phyloP scores from a whole-genome alignment of 352 stramenopile species.

The Globisporangium polare region DNA sequence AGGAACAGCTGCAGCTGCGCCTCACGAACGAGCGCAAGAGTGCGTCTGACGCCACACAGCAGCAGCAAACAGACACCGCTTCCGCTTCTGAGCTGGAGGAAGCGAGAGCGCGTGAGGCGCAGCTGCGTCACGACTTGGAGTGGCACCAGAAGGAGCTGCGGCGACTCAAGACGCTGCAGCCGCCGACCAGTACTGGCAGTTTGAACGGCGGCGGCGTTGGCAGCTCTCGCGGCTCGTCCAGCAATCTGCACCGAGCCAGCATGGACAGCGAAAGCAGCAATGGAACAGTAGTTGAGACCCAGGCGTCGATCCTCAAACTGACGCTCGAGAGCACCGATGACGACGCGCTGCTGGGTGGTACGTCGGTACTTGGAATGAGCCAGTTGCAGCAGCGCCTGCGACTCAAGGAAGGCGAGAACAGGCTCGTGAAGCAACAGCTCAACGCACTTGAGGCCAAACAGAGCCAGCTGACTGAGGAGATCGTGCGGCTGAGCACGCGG shows the following conservation, averaged over 20 bases:
- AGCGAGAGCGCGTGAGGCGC: slow-evolving; percentile 32
- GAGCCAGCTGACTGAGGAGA: slow-evolving; percentile 65
- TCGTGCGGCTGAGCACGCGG: slow-evolving; percentile 65
- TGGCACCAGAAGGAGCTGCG: slow-evolving; percentile 59
- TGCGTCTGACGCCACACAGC: background rate
- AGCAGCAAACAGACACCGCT: slow-evolving; percentile 12
- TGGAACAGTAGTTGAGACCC: slow-evolving; percentile 19
- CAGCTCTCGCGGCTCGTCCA: background rate
- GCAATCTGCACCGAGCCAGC: slow-evolving; percentile 3
- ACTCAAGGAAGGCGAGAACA: slow-evolving; percentile 69
- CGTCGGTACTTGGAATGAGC: slow-evolving; percentile 65
- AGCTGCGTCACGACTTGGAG: slow-evolving; percentile 55
- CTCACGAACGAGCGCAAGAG: slow-evolving; percentile 19
- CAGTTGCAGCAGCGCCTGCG: slow-evolving; percentile 74
- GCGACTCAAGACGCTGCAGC: slow-evolving; percentile 28
- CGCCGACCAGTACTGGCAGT: background rate
- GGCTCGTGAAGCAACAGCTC: slow-evolving; percentile 71
- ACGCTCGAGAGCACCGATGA: slow-evolving; percentile 42
- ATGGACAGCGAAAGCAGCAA: slow-evolving; percentile 20
- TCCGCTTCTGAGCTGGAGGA: slow-evolving; percentile 34
- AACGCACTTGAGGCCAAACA: slow-evolving; percentile 56
- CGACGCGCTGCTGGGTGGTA: slow-evolving; percentile 24
- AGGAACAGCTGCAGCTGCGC: slow-evolving; percentile 31
- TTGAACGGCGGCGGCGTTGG: background rate
- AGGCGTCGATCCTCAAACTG: slow-evolving; percentile 60